Base-by-base conservation (phyloP, 2,329 filamentous ascomycete genomes). In the Cryoendolithus antarcticus region DNA sequence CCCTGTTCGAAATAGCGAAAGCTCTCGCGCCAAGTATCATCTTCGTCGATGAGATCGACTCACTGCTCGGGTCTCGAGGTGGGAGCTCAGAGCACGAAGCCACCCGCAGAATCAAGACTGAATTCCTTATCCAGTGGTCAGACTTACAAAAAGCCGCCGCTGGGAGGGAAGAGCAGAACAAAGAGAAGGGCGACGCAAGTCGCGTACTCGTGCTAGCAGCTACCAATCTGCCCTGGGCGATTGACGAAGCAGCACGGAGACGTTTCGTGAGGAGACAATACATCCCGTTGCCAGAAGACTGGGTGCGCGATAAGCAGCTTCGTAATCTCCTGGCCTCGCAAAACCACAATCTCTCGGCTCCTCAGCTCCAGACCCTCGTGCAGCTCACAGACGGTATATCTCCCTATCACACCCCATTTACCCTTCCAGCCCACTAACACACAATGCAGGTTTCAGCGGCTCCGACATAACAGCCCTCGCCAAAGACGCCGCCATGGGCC, bases 31-130 rank as follows among this genome's bases (percentile, higher is more conserved):
- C 91, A 0, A 91, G 83, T 44, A 96, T 98, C 57, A 96, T 98
- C 42, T 98, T 98, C 51, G 86, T 98, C 4, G 91, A 98, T 54
- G 91, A 98, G 58, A 98, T 98, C 46, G 91, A 98, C 59, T 94
- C 88, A 1, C 66, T 98, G 0, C 71, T 98, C 1, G 93, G 86
- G 1, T 77, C 86, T 10, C 72, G 91, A 37, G 83, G 82, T 5
- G 84, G 85, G 0, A 80, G 80, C 3, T 81, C 84, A 1, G 91
- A 96, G 55, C 84, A 96, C 52, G 91, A 98, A 62, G 86, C 91
- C 1, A 93, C 86, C 1, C 72, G 89, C 41, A 75, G 91, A 40
- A 93, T 95, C 56, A 98, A 98, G 64, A 98, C 91, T 0, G 91
- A 98, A 56, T 98, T 98, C 52, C 66, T 98, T 24, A 95, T 98